A percentile compares a stretch with the other conserved stretches of the same genome.
Conservation (phyloP, 176 grass and related monocot genomes). For the Musa beccarii region DNA sequence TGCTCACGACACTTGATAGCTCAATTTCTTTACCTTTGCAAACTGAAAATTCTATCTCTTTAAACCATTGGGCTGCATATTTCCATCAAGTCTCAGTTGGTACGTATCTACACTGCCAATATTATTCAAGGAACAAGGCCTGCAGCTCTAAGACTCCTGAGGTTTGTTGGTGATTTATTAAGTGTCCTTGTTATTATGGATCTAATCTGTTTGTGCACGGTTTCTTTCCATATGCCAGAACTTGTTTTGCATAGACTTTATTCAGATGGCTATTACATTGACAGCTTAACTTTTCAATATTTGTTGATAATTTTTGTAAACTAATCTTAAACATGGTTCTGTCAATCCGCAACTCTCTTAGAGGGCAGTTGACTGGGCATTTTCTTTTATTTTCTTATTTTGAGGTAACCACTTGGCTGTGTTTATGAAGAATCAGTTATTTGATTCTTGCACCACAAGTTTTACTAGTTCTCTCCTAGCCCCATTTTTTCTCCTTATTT, state of each 20-base stretch:
- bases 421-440: neutral
- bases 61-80: constrained; percentile 78
- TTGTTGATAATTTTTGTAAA: neutral
- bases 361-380: no score
- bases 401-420: neutral
- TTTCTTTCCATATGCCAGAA: neutral
- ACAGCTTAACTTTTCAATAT: neutral
- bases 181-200: neutral
- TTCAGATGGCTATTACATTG: no score
- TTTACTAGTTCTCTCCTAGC: constrained; percentile 13
- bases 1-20: constrained; percentile 54
- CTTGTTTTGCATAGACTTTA: neutral
- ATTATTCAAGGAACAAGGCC: constrained; percentile 20
- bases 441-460: neutral
- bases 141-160: constrained; percentile 20
- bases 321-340: neutral
- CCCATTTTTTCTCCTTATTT: neutral
- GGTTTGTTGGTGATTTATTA: constrained; percentile 22
- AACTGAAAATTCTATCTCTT: constrained; percentile 51
- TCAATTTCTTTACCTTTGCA: constrained; percentile 33
- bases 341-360: neutral
- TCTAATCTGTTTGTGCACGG: neutral
- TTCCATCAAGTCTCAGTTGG: constrained; percentile 85
- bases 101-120: constrained; percentile 37
- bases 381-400: no score